Percentiles rank a stretch among this genome's conserved stretches.
phyloP scores from a whole-genome alignment of 1,139 yeast species.

The Pichiaceae sp. region DNA sequence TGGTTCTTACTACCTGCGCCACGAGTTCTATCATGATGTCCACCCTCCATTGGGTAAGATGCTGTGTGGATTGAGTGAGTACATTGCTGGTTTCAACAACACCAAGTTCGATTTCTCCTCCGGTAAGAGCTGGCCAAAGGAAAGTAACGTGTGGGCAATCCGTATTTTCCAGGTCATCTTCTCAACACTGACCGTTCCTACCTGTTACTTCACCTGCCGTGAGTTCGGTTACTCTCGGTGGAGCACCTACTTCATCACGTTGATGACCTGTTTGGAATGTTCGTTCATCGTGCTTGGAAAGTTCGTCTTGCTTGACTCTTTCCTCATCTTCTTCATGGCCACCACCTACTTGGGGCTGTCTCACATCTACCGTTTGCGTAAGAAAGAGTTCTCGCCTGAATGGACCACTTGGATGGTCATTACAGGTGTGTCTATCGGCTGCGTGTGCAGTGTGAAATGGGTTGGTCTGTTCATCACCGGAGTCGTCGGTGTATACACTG shows the following conservation, averaged over 20 bases:
- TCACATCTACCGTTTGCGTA: slow-evolving; percentile 41
- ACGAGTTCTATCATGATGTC: slow-evolving; percentile 67
- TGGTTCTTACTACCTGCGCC: slow-evolving; percentile 43
- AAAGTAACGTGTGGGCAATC: slow-evolving; percentile 49
- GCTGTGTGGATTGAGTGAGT: slow-evolving; percentile 60
- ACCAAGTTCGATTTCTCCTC: slow-evolving; percentile 52
- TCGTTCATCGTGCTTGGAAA: slow-evolving; percentile 59
- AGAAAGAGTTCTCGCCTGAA: slow-evolving; percentile 30
- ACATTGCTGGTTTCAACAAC: slow-evolving; percentile 61
- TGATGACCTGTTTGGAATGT: slow-evolving; percentile 60
- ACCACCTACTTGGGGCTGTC: slow-evolving; percentile 51
- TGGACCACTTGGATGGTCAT: slow-evolving; percentile 53
- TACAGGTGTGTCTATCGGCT: slow-evolving; percentile 81
- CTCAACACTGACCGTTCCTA: slow-evolving; percentile 54
- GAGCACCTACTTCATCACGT: slow-evolving; percentile 45
- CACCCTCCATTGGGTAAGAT: slow-evolving; percentile 76
- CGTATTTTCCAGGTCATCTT: slow-evolving; percentile 59
- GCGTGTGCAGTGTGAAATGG: slow-evolving; percentile 93
- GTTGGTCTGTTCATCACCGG: slow-evolving; percentile 86
- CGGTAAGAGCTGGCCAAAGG: slow-evolving; percentile 47
- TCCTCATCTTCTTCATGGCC: slow-evolving; percentile 62
- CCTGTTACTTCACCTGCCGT: slow-evolving; percentile 53
- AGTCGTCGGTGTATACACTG: slow-evolving; percentile 77
- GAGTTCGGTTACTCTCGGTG: slow-evolving; percentile 35
- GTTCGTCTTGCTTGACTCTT: slow-evolving; percentile 67